Conservation (phyloP, 129 eudicot genomes). For the Tanacetum coccineum region DNA sequence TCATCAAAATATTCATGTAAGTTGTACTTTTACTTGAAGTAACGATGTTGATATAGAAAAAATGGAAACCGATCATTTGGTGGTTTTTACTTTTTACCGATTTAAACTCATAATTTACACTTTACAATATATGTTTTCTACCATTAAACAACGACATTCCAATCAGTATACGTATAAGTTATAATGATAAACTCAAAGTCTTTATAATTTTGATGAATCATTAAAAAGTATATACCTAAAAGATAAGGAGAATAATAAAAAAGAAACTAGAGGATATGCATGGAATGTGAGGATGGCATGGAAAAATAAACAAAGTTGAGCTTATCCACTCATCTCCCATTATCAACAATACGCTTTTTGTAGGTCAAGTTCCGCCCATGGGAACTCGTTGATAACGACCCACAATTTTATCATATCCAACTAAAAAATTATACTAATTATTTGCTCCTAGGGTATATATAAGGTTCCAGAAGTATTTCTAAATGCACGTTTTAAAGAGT, state of each 20-base stretch:
- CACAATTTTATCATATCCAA: conserved; percentile 20
- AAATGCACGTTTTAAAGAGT: no score
- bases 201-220: no score
- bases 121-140: no score
- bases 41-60: no score
- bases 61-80: no score
- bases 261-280: conserved; percentile 16
- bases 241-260: background rate
- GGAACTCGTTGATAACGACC: conserved; percentile 29
- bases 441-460: background rate
- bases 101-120: no score
- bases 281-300: conserved; percentile 23
- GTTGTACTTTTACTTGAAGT: no score
- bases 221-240: background rate
- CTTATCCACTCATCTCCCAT: conserved; percentile 21
- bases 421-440: background rate
- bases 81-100: no score
- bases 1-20: no score
- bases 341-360: conserved; percentile 30
- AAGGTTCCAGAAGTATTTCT: background rate
- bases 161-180: no score
- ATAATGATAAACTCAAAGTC: no score
- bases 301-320: conserved; percentile 23
- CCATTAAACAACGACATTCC: no score
- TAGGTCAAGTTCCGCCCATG: conserved; percentile 25